Conservation (phyloP, 2,329 filamentous ascomycete species). For the Alternaria sp. region DNA sequence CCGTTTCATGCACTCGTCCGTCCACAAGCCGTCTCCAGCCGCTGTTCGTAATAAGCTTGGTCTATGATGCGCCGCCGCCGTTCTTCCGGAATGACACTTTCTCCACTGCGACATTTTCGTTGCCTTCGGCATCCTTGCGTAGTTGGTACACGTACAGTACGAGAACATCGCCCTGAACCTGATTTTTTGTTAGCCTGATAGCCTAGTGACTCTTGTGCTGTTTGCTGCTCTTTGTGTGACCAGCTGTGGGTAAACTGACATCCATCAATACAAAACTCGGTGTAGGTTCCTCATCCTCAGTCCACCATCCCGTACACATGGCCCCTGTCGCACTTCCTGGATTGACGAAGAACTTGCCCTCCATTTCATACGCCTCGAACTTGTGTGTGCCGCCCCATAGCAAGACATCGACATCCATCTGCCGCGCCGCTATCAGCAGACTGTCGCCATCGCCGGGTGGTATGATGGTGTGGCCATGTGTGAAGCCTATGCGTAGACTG, state of each 20-base stretch:
- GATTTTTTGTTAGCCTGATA: constrained; percentile 28
- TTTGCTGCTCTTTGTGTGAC: not conserved
- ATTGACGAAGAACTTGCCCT: constrained; percentile 76
- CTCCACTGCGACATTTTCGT: constrained; percentile 63
- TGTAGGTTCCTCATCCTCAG: constrained; percentile 70
- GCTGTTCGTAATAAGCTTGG: constrained; percentile 4
- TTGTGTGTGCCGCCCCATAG: constrained; percentile 75
- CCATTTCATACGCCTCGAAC: constrained; percentile 76
- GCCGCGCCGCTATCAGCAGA: constrained; percentile 71
- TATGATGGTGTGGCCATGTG: constrained; percentile 75
- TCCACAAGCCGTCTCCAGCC: constrained; percentile 20
- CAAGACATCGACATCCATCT: constrained; percentile 75
- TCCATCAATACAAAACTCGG: constrained; percentile 98
- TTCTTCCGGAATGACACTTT: constrained; percentile 65
- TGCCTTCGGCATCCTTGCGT: constrained; percentile 61
- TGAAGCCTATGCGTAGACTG: constrained; percentile 72
- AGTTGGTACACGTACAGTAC: constrained; percentile 89
- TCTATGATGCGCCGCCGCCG: constrained; percentile 50
- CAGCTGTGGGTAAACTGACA: constrained; percentile 65
- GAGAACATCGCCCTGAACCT: constrained; percentile 96
- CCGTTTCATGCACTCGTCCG: not conserved
- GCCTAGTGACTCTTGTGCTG: not conserved
- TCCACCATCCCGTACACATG: constrained; percentile 67
- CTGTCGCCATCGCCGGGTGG: constrained; percentile 73
- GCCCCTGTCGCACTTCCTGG: constrained; percentile 74